Conservation (phyloP, 139 green algal species). For the Spirogloea muscicola region DNA sequence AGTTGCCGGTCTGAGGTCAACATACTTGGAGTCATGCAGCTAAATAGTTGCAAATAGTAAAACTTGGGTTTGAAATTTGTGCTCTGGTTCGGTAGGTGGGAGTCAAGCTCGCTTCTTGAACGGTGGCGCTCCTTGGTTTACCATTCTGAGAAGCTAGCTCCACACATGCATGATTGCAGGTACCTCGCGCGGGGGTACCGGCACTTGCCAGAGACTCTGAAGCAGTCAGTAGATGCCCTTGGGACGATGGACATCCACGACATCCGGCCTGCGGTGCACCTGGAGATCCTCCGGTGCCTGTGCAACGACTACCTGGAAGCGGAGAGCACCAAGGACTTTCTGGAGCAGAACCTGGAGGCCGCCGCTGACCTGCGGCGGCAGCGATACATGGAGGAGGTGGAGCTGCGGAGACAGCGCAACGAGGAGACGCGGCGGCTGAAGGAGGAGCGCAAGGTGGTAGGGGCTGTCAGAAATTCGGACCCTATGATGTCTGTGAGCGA, state of each 20-base stretch:
- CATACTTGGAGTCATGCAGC: too few relatives aligned
- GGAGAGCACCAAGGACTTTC: slow-evolving; percentile 1
- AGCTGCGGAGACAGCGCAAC: slow-evolving; percentile 1
- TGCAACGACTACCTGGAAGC: slow-evolving; percentile 29
- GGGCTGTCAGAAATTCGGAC: neutral
- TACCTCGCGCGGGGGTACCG: neutral
- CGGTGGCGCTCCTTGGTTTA: too few relatives aligned
- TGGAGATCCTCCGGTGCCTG: slow-evolving; percentile 24
- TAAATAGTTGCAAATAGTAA: too few relatives aligned
- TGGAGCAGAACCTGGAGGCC: slow-evolving; percentile 37
- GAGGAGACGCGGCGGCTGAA: slow-evolving; percentile 1
- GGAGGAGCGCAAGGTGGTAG: slow-evolving; percentile 1
- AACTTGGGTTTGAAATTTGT: too few relatives aligned
- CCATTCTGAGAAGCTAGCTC: too few relatives aligned
- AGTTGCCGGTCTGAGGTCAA: too few relatives aligned
- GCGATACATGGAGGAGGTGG: slow-evolving; percentile 10
- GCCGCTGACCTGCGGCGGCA: slow-evolving; percentile 1
- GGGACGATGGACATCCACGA: too few relatives aligned
- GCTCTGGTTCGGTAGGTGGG: too few relatives aligned
- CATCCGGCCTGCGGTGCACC: too few relatives aligned
- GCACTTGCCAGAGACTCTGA: slow-evolving; percentile 5
- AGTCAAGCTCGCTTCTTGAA: too few relatives aligned
- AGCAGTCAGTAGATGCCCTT: neutral
- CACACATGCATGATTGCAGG: neutral
- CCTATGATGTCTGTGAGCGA: too few relatives aligned